phyloP scores from a whole-genome alignment of 140 eudicot genomes.

The Senecio squalidus region DNA sequence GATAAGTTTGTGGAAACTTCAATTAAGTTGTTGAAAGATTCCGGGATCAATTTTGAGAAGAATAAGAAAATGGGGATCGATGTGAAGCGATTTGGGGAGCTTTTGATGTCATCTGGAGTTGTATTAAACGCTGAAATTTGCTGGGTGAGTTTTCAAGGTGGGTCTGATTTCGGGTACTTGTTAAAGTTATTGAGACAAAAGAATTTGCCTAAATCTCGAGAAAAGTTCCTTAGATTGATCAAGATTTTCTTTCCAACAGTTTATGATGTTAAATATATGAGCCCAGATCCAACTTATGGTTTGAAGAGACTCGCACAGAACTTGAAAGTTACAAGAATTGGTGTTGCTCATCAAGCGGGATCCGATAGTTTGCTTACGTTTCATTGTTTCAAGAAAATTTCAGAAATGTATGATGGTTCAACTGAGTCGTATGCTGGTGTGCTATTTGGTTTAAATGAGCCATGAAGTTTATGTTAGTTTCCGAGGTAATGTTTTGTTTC shows the following conservation, averaged over 20 bases:
- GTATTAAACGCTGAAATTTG: slow-evolving; percentile 39
- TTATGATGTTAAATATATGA: slow-evolving; percentile 60
- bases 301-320: slow-evolving; percentile 46
- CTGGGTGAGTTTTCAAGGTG: slow-evolving; percentile 67
- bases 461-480: too few relatives aligned
- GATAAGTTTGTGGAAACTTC: slow-evolving; percentile 50
- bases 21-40: slow-evolving; percentile 45
- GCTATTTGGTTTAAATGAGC: slow-evolving; percentile 38
- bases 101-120: slow-evolving; percentile 65
- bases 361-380: slow-evolving; percentile 62
- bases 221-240: slow-evolving; percentile 47
- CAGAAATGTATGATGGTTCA: slow-evolving; percentile 43
- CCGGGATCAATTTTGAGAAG: slow-evolving; percentile 56
- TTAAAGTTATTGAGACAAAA: slow-evolving; percentile 47
- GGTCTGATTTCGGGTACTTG: slow-evolving; percentile 70
- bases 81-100: slow-evolving; percentile 48
- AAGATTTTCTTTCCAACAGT: slow-evolving; percentile 44
- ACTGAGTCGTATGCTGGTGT: slow-evolving; percentile 51
- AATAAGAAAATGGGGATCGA: slow-evolving; percentile 46
- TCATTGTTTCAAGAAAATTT: slow-evolving; percentile 46
- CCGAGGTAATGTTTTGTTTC: too few relatives aligned
- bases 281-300: slow-evolving; percentile 50
- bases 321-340: slow-evolving; percentile 49
- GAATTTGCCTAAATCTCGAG: slow-evolving; percentile 41
- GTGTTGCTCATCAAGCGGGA: slow-evolving; percentile 62